phyloP scores from a whole-genome alignment of 768 basidiomycete genomes.

The Tremella fuciformis region DNA sequence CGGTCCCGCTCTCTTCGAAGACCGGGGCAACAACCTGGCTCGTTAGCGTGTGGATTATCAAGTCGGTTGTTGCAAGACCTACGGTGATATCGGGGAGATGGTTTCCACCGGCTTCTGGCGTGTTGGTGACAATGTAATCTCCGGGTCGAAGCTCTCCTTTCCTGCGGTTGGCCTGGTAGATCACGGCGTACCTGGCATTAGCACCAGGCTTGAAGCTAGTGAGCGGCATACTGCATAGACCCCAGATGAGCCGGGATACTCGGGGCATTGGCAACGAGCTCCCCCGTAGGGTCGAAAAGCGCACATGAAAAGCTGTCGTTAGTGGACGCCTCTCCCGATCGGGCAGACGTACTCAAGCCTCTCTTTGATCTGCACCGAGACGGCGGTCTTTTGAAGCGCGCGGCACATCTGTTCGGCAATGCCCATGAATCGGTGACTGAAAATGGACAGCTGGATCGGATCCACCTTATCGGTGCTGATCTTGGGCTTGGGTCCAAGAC shows the following conservation, averaged over 20 bases:
- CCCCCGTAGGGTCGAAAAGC: conserved; percentile 67
- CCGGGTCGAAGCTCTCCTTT: conserved; percentile 21
- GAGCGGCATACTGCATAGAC: conserved; percentile 26
- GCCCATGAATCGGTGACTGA: conserved; percentile 23
- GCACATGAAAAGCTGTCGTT: conserved; percentile 71
- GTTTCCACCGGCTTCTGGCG: conserved; percentile 22
- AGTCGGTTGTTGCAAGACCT: conserved; percentile 26
- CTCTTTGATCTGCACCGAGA: conserved; percentile 94
- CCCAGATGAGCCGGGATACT: conserved; percentile 42
- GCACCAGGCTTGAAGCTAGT: too few species aligned
- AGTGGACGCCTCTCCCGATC: too few species aligned
- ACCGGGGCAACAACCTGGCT: too few species aligned
- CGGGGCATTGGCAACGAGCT: conserved; percentile 45
- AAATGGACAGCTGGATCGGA: conserved; percentile 7
- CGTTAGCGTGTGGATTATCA: conserved; percentile 1
- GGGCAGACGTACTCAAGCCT: conserved; percentile 61
- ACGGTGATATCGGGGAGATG: conserved; percentile 38
- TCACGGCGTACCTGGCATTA: conserved; percentile 11
- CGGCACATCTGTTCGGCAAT: conserved; percentile 84
- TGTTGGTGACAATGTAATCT: conserved; percentile 36
- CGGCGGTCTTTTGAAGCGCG: conserved; percentile 82
- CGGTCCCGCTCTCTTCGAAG: neutral
- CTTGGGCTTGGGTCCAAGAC: neutral
- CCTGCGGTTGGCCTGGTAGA: conserved; percentile 24
- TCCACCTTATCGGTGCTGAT: conserved; percentile 8